Conservation (phyloP, 257 asterid species). For the Ajuga chamaepitys region DNA sequence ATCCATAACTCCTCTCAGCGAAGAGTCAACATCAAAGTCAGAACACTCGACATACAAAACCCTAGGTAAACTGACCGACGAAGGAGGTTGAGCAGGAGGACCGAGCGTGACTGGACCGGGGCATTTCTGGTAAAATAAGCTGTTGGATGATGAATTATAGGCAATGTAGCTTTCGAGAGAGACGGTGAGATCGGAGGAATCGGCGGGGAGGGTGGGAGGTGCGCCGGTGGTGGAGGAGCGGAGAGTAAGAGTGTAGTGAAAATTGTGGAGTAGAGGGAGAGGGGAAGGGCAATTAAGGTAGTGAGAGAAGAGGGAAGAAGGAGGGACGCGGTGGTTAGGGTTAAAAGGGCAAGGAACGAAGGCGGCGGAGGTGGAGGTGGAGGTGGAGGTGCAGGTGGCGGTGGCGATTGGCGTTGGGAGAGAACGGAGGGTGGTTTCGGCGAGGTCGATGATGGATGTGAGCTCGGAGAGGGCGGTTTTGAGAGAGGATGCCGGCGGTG, state of each 20-base stretch:
- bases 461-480: conserved; percentile 42
- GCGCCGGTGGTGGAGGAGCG: conserved; percentile 17
- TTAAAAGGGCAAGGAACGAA: conserved; percentile 65
- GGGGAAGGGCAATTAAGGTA: conserved; percentile 53
- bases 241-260: conserved; percentile 43
- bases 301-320: conserved; percentile 74
- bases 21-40: conserved; percentile 12
- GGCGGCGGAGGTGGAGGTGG: too few species aligned
- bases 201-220: conserved; percentile 3
- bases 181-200: conserved; percentile 35
- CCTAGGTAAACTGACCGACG: conserved; percentile 41
- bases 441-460: conserved; percentile 42
- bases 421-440: conserved; percentile 42
- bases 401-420: conserved; percentile 33
- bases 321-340: conserved; percentile 60
- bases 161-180: conserved; percentile 39
- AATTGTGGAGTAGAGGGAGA: conserved; percentile 28
- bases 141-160: conserved; percentile 18
- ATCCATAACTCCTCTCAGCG: background rate
- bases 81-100: conserved; percentile 29
- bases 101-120: conserved; percentile 58
- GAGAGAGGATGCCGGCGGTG: conserved; percentile 21
- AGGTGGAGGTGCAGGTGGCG: conserved; percentile 16
- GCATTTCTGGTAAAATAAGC: conserved; percentile 52
- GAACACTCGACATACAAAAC: conserved; percentile 41